Conservation (phyloP, 2,329 filamentous ascomycete species). For the Akanthomyces lecanii region DNA sequence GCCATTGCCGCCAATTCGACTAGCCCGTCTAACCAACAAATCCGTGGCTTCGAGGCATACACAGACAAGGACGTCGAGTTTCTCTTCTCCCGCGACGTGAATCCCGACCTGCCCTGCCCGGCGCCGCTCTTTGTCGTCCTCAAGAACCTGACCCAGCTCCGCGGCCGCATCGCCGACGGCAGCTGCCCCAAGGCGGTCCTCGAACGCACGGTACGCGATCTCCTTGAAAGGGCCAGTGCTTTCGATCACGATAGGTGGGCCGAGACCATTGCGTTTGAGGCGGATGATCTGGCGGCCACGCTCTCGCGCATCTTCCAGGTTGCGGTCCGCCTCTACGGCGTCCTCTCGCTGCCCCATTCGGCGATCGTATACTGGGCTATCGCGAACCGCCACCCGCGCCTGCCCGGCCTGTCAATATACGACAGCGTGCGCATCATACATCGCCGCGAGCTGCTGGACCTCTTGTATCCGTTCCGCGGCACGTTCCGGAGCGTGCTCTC, state of each 20-base stretch:
- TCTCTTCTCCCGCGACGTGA: background rate
- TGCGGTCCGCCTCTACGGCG: background rate
- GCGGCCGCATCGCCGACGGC: background rate
- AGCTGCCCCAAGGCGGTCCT: background rate
- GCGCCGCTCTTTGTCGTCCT: background rate
- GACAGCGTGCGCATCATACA: background rate
- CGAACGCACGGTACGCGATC: background rate
- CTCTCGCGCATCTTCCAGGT: background rate
- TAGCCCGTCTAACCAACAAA: background rate
- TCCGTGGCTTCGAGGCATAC: background rate
- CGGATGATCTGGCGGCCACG: background rate
- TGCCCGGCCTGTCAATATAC: background rate
- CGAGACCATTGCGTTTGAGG: background rate
- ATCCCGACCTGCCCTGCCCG: background rate
- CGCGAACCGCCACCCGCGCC: background rate
- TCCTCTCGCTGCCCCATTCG: background rate
- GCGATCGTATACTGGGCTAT: background rate
- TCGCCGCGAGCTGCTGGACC: background rate
- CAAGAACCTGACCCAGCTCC: constrained; percentile 1
- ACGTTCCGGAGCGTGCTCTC: background rate
- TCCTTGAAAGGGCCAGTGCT: background rate
- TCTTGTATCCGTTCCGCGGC: background rate
- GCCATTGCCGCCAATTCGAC: background rate
- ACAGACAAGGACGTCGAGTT: background rate
- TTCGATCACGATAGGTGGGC: background rate